Conservation (phyloP, 2,329 filamentous ascomycete genomes). For the Penicillium sp. region DNA sequence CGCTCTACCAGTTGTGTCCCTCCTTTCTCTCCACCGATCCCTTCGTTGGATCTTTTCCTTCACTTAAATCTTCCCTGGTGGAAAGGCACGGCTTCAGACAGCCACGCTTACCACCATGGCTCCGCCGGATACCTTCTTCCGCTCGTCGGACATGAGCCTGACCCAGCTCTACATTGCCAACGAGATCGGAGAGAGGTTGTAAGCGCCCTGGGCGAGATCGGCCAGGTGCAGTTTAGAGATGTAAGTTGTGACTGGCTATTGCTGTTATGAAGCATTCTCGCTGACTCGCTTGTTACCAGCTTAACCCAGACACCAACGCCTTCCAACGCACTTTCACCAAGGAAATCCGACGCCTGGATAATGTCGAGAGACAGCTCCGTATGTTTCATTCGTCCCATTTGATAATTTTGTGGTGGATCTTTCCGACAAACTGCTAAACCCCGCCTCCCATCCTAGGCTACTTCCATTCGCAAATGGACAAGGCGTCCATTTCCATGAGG, state of each 20-base stretch:
- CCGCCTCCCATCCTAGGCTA: slow-evolving; percentile 57
- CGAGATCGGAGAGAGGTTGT: slow-evolving; percentile 97
- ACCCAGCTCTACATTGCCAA: slow-evolving; percentile 99
- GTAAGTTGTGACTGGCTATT: slow-evolving; percentile 64
- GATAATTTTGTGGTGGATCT: slow-evolving; percentile 3
- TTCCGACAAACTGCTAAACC: background rate
- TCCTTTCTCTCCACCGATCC: slow-evolving; percentile 12
- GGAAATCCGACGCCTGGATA: slow-evolving; percentile 94
- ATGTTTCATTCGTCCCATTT: slow-evolving; percentile 42
- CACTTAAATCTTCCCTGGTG: slow-evolving; percentile 13
- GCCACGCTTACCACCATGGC: slow-evolving; percentile 48
- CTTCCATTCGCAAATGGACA: slow-evolving; percentile 94
- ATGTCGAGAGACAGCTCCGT: slow-evolving; percentile 96
- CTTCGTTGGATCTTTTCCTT: slow-evolving; percentile 3
- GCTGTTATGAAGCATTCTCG: background rate
- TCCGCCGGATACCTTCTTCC: slow-evolving; percentile 89
- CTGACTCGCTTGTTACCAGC: slow-evolving; percentile 49
- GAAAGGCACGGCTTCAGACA: slow-evolving; percentile 20
- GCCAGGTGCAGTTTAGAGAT: slow-evolving; percentile 94
- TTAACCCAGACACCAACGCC: slow-evolving; percentile 86
- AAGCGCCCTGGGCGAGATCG: slow-evolving; percentile 90
- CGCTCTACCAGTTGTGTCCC: slow-evolving; percentile 13
- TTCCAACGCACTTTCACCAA: slow-evolving; percentile 98
- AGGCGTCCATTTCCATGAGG: slow-evolving; percentile 75
- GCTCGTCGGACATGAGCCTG: slow-evolving; percentile 99